Evolutionary conservation across 345 rosid genomes (phyloP).

Genomic region (Trapa incisa): DNA sequence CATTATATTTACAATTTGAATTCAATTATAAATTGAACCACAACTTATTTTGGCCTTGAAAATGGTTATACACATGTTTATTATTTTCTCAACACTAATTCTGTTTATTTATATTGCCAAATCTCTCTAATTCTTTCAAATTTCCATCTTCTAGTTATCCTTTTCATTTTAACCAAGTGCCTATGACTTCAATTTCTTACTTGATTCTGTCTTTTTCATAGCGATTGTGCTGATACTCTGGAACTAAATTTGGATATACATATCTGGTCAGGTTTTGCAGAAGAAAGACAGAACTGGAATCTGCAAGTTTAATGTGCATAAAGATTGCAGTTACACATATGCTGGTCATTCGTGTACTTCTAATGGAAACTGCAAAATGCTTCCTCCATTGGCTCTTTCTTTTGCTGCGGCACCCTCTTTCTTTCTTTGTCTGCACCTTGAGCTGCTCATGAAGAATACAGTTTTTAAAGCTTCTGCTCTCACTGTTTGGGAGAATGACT

Average conservation of each 20-base stretch:
- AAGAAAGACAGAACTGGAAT: conserved; percentile 28
- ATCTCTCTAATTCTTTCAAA: background rate
- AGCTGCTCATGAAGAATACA: conserved; percentile 48
- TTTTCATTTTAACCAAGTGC: background rate
- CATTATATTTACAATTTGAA: background rate
- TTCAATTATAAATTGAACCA: background rate
- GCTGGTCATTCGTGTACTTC: conserved; percentile 16
- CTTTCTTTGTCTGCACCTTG: conserved; percentile 49
- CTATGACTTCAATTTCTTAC: background rate
- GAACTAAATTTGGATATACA: conserved; percentile 5
- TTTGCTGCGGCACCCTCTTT: conserved; percentile 47
- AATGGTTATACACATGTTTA: background rate
- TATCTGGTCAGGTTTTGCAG: conserved; percentile 32
- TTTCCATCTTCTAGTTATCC: background rate
- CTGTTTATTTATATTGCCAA: background rate
- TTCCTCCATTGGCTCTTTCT: conserved; percentile 39
- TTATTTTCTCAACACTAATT: background rate
- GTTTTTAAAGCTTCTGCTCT: conserved; percentile 9
- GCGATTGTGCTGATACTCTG: background rate
- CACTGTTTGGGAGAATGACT: conserved; percentile 26
- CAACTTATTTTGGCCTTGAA: background rate
- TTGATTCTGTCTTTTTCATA: background rate
- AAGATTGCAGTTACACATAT: conserved; percentile 17
- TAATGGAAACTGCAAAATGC: conserved; percentile 20
- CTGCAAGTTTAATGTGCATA: conserved; percentile 20